phyloP scores from a whole-genome alignment of 2,329 filamentous ascomycete species.

The Atkinsonella texensis region DNA sequence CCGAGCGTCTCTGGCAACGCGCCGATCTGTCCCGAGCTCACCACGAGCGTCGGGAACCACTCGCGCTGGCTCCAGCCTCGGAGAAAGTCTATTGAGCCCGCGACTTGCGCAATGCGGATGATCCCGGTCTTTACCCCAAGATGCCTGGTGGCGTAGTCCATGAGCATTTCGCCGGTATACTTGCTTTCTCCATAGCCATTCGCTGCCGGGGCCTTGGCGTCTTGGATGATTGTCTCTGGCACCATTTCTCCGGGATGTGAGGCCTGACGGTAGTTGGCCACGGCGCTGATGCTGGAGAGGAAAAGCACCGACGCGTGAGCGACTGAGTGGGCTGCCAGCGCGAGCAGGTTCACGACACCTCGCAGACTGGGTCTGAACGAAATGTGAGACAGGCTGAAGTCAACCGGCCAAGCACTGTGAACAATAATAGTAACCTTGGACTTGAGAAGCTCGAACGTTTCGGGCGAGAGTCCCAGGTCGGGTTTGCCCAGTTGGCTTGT shows the following conservation, averaged over 20 bases:
- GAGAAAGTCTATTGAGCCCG: slow-evolving; percentile 1
- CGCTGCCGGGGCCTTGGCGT: neutral
- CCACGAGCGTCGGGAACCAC: slow-evolving; percentile 7
- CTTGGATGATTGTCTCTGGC: slow-evolving; percentile 1
- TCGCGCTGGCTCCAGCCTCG: slow-evolving; percentile 6
- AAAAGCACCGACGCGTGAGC: slow-evolving; percentile 2
- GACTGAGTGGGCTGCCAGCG: neutral
- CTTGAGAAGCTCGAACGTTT: neutral
- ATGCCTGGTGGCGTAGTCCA: neutral
- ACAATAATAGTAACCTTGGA: slow-evolving; percentile 2
- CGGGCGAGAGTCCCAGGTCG: neutral
- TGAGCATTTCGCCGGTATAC: slow-evolving; percentile 3
- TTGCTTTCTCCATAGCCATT: slow-evolving; percentile 8
- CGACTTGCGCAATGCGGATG: slow-evolving; percentile 5
- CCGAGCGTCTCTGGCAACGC: slow-evolving; percentile 4
- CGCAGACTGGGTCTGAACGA: slow-evolving; percentile 3
- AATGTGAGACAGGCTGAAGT: slow-evolving; percentile 5
- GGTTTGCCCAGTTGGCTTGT: neutral
- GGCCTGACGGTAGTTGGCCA: neutral
- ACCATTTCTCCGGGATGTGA: neutral
- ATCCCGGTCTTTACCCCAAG: slow-evolving; percentile 1
- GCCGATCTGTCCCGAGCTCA: slow-evolving; percentile 5
- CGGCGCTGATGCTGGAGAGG: slow-evolving; percentile 6
- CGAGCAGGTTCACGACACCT: slow-evolving; percentile 5
- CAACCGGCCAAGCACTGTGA: slow-evolving; percentile 8